Percentiles rank a stretch among this genome's conserved stretches.
phyloP scores from a whole-genome alignment of 2,329 filamentous ascomycete genomes.

The Aspergillus persii region DNA sequence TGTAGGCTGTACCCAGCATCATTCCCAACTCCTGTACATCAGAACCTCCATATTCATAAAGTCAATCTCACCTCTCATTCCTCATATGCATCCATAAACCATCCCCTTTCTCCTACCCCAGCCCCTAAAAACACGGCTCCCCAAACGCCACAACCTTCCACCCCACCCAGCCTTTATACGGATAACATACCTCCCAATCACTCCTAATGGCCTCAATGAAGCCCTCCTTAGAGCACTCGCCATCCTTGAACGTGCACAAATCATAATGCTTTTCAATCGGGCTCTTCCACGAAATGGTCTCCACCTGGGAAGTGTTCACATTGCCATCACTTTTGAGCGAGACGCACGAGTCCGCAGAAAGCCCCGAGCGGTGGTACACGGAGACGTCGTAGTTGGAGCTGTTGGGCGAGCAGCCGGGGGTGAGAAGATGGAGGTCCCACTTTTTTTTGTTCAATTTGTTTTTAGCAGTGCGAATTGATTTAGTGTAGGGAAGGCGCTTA shows the following conservation, averaged over 20 bases:
- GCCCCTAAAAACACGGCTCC: conserved; percentile 1
- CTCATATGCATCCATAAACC: neutral
- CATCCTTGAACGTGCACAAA: conserved; percentile 25
- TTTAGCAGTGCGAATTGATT: neutral
- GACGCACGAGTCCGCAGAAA: conserved; percentile 8
- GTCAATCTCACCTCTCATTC: no score
- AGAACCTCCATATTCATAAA: no score
- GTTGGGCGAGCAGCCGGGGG: conserved; percentile 27
- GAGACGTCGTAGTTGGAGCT: conserved; percentile 17
- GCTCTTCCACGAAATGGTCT: conserved; percentile 29
- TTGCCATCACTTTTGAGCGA: neutral
- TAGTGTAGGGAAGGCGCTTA: conserved; percentile 6
- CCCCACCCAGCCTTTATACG: conserved; percentile 20
- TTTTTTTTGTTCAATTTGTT: conserved; percentile 6
- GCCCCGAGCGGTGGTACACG: conserved; percentile 20
- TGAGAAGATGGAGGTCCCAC: conserved; percentile 33
- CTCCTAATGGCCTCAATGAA: conserved; percentile 15
- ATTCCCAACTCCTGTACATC: no score
- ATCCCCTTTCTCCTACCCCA: neutral
- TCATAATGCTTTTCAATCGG: conserved; percentile 15
- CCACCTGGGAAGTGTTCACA: conserved; percentile 10
- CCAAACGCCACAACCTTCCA: conserved; percentile 19
- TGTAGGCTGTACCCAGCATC: no score
- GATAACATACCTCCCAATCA: conserved; percentile 27
- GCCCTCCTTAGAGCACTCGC: conserved; percentile 2